A percentile compares a stretch with the other conserved stretches of the same genome.
phyloP scores from a whole-genome alignment of 257 asterid genomes.

The Galeopsis tetrahit region DNA sequence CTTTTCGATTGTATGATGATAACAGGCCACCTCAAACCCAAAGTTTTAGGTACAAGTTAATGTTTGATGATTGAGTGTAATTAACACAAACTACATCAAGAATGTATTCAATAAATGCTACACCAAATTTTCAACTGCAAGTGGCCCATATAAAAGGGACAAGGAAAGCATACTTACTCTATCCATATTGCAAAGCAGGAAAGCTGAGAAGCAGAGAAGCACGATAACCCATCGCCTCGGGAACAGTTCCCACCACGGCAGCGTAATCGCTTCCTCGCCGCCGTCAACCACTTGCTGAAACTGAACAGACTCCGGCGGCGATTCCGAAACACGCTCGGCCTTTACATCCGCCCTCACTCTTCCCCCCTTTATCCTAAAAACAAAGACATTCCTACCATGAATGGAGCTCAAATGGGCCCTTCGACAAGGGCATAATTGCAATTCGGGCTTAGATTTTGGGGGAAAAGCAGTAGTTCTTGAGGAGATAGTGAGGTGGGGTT shows the following conservation, averaged over 20 bases:
- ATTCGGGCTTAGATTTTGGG: constrained; percentile 22
- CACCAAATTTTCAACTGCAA: not conserved
- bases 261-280: constrained; percentile 27
- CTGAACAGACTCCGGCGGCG: constrained; percentile 51
- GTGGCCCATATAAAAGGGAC: not conserved
- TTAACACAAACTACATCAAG: not conserved
- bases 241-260: constrained; percentile 74
- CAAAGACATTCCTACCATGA: constrained; percentile 28
- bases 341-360: constrained; percentile 64
- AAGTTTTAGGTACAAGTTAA: not conserved
- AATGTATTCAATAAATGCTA: not conserved
- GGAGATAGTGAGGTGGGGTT: constrained; percentile 33
- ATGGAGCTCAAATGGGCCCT: constrained; percentile 2
- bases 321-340: constrained; percentile 58
- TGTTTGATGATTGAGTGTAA: not conserved
- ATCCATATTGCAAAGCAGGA: constrained; percentile 91
- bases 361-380: constrained; percentile 42
- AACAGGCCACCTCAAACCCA: not conserved
- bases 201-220: constrained; percentile 80
- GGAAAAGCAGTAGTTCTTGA: constrained; percentile 25
- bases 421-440: constrained; percentile 35
- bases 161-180: constrained; percentile 54
- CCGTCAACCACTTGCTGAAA: constrained; percentile 40
- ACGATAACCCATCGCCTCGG: constrained; percentile 93
- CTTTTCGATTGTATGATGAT: not conserved